Evolutionary conservation across 495 filamentous ascomycete genomes (phyloP).

Genomic region (Hyaloscypha variabilis): DNA sequence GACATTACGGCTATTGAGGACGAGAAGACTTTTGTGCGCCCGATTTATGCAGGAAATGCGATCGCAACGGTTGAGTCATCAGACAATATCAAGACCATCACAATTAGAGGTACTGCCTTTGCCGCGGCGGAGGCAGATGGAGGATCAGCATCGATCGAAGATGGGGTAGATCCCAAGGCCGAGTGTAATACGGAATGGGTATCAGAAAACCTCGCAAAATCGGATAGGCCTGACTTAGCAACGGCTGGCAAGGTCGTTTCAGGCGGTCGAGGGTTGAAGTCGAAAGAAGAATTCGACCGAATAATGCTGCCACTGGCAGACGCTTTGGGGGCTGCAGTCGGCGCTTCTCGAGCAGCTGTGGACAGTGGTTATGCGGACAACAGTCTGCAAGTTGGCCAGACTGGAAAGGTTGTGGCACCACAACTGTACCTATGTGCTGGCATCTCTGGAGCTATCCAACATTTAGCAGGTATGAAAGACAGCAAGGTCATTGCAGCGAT

Average conservation of each 20-base stretch:
- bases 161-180: conserved; percentile 73
- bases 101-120: conserved; percentile 92
- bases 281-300: conserved; percentile 93
- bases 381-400: conserved; percentile 97
- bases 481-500: conserved; percentile 99
- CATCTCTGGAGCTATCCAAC: conserved; percentile 96
- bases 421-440: conserved; percentile 94
- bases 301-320: conserved; percentile 92
- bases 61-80: conserved; percentile 94
- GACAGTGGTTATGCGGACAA: conserved; percentile 99
- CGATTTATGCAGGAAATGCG: conserved; percentile 97
- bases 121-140: conserved; percentile 54
- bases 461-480: conserved; percentile 99
- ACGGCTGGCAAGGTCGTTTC: conserved; percentile 89
- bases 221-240: conserved; percentile 92
- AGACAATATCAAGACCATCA: conserved; percentile 86
- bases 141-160: conserved; percentile 60
- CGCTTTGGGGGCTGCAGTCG: conserved; percentile 87
- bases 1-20: conserved; percentile 86
- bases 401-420: conserved; percentile 96
- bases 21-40: conserved; percentile 94
- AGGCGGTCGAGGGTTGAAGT: conserved; percentile 92
- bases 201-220: conserved; percentile 89
- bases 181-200: conserved; percentile 81
- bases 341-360: conserved; percentile 91